phyloP scores from a whole-genome alignment of 176 grass and related monocot species.

The Chrysopogon serrulatus region DNA sequence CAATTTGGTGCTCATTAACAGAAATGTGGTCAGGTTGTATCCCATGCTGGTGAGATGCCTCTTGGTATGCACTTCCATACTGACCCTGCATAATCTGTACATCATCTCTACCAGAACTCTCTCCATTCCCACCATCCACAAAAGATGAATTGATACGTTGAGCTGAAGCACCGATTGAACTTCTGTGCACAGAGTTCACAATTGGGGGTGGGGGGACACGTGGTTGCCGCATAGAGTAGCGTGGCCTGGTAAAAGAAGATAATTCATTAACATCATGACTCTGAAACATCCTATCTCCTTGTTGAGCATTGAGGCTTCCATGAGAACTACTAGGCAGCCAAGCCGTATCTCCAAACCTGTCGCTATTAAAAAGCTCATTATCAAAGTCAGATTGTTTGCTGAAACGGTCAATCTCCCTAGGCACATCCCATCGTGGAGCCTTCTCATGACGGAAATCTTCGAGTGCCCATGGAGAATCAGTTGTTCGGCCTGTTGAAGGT shows the following conservation, averaged over 20 bases:
- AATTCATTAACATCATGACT: constrained; percentile 51
- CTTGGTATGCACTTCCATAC: constrained; percentile 64
- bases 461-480: constrained; percentile 36
- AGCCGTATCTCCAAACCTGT: constrained; percentile 66
- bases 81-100: constrained; percentile 38
- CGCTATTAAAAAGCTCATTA: constrained; percentile 46
- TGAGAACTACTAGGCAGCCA: constrained; percentile 55
- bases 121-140: constrained; percentile 29
- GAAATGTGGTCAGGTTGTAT: constrained; percentile 29
- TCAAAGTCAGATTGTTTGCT: constrained; percentile 60
- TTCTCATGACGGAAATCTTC: constrained; percentile 54
- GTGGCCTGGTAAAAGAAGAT: constrained; percentile 59
- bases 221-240: constrained; percentile 67
- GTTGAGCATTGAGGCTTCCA: constrained; percentile 49
- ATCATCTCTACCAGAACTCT: constrained; percentile 46
- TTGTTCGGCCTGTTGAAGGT: constrained; percentile 38
- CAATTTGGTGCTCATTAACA: constrained; percentile 46
- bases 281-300: constrained; percentile 56
- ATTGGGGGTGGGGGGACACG: constrained; percentile 64
- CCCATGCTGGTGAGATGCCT: constrained; percentile 39
- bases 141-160: constrained; percentile 47
- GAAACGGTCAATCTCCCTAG: constrained; percentile 54
- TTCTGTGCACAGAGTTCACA: constrained; percentile 54
- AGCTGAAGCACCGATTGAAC: constrained; percentile 32
- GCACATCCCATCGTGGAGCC: constrained; percentile 57